Percentiles rank a stretch among this genome's conserved stretches.
Conservation (phyloP, 2,329 filamentous ascomycete species). For the Aspergillus brasiliensis region DNA sequence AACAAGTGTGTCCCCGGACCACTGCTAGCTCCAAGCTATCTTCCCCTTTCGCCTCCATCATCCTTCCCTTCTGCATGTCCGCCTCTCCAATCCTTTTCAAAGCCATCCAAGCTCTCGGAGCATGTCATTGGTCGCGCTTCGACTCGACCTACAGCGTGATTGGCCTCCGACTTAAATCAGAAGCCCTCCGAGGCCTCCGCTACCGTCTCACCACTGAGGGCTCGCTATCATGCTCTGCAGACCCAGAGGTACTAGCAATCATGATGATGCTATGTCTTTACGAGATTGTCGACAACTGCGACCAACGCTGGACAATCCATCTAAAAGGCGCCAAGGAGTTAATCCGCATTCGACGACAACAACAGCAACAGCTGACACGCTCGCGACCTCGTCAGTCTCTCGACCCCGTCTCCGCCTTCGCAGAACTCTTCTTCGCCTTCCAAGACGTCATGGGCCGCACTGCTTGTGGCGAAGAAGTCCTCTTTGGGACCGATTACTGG, state of each 20-base stretch:
- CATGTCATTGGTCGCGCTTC: slow-evolving; percentile 40
- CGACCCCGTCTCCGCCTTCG: slow-evolving; percentile 37
- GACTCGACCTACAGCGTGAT: slow-evolving; percentile 34
- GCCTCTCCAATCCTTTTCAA: slow-evolving; percentile 42
- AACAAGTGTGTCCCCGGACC: slow-evolving; percentile 44
- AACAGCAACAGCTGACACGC: slow-evolving; percentile 8
- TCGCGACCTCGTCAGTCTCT: slow-evolving; percentile 12
- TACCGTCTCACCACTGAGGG: slow-evolving; percentile 34
- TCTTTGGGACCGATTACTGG: slow-evolving; percentile 55
- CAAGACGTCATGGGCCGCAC: slow-evolving; percentile 56
- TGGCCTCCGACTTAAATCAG: slow-evolving; percentile 41
- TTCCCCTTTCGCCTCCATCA: slow-evolving; percentile 44
- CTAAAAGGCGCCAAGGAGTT: slow-evolving; percentile 52
- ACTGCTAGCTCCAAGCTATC: slow-evolving; percentile 37
- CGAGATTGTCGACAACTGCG: slow-evolving; percentile 49
- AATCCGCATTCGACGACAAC: slow-evolving; percentile 43
- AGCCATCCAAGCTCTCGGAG: slow-evolving; percentile 42
- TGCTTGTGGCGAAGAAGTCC: slow-evolving; percentile 50
- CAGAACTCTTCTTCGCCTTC: slow-evolving; percentile 54
- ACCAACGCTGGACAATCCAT: slow-evolving; percentile 52
- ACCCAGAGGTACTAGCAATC: slow-evolving; percentile 43
- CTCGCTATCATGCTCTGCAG: slow-evolving; percentile 27
- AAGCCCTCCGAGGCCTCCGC: slow-evolving; percentile 40
- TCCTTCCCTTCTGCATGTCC: slow-evolving; percentile 42
- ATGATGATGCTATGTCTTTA: slow-evolving; percentile 53